phyloP scores from a whole-genome alignment of 805 yeast genomes.

The Yarrowia deformans region DNA sequence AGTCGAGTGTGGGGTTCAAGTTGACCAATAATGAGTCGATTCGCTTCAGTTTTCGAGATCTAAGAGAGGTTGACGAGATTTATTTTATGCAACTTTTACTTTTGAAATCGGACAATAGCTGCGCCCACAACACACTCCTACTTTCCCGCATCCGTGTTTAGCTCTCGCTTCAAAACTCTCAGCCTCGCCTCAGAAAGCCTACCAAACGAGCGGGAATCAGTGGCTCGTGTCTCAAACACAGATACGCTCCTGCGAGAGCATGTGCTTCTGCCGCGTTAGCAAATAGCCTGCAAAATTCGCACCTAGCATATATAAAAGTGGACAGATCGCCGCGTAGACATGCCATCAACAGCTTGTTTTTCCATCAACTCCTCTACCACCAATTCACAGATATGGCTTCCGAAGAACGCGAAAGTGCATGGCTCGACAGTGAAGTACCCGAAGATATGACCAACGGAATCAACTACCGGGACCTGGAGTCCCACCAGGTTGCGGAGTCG shows the following conservation, averaged over 20 bases:
- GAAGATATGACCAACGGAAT: slow-evolving; percentile 26
- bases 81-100: too few relatives aligned
- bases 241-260: slow-evolving; percentile 17
- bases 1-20: slow-evolving; percentile 12
- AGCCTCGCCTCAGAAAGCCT: slow-evolving; percentile 9
- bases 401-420: slow-evolving; percentile 17
- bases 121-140: neutral
- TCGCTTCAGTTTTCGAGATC: neutral
- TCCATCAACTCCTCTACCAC: neutral
- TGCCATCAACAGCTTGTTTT: too few relatives aligned
- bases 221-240: slow-evolving; percentile 8
- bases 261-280: neutral
- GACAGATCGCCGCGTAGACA: neutral
- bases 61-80: neutral
- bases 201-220: neutral
- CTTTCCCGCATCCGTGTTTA: neutral
- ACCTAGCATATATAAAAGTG: neutral
- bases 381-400: slow-evolving; percentile 2
- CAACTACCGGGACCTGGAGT: slow-evolving; percentile 24
- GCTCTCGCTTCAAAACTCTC: slow-evolving; percentile 15
- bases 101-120: neutral
- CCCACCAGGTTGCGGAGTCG: neutral
- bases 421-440: neutral
- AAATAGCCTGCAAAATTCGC: neutral
- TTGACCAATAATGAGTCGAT: neutral